Percentiles rank a stretch among this genome's conserved stretches.
Evolutionary conservation across 1,284 basidiomycete genomes (phyloP).

Genomic region (Cutaneotrichosporon mucoides): DNA sequence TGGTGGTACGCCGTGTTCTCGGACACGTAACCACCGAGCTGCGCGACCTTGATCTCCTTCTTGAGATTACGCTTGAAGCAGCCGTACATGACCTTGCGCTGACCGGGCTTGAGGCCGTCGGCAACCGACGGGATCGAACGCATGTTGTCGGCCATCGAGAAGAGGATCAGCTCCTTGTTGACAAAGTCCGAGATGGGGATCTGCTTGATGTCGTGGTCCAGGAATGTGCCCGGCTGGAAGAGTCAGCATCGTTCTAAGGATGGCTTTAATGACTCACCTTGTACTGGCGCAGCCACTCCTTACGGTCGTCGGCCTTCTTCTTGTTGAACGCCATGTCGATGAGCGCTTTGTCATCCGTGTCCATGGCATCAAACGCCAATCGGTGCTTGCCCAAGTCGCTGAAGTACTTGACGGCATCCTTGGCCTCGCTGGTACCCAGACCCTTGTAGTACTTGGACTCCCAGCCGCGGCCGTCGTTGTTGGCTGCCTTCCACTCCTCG

Average conservation of each 20-base stretch:
- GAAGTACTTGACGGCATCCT: constrained; percentile 92
- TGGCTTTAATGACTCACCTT: constrained; percentile 54
- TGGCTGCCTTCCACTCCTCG: constrained; percentile 82
- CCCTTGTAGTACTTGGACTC: constrained; percentile 97
- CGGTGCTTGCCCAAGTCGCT: constrained; percentile 87
- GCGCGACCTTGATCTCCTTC: constrained; percentile 92
- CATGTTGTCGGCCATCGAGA: constrained; percentile 99
- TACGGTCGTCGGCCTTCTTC: constrained; percentile 98
- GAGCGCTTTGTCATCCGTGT: constrained; percentile 77
- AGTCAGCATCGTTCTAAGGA: background rate
- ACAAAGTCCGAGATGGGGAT: constrained; percentile 93
- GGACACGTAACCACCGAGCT: constrained; percentile 89
- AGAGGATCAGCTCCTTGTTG: constrained; percentile 96
- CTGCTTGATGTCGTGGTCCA: constrained; percentile 83
- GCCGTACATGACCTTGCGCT: constrained; percentile 92
- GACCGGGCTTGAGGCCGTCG: constrained; percentile 98
- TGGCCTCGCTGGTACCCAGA: constrained; percentile 86
- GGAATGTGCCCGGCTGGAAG: constrained; percentile 80
- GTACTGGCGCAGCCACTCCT: constrained; percentile 96
- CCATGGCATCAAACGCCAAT: constrained; percentile 80
- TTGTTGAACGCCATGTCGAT: constrained; percentile 99
- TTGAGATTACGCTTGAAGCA: constrained; percentile 94
- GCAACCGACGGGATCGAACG: constrained; percentile 90
- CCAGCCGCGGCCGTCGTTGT: constrained; percentile 81
- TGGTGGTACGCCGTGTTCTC: constrained; percentile 97